Evolutionary conservation across 1,284 basidiomycete species (phyloP).

Genomic region (Meripilus lineatus): DNA sequence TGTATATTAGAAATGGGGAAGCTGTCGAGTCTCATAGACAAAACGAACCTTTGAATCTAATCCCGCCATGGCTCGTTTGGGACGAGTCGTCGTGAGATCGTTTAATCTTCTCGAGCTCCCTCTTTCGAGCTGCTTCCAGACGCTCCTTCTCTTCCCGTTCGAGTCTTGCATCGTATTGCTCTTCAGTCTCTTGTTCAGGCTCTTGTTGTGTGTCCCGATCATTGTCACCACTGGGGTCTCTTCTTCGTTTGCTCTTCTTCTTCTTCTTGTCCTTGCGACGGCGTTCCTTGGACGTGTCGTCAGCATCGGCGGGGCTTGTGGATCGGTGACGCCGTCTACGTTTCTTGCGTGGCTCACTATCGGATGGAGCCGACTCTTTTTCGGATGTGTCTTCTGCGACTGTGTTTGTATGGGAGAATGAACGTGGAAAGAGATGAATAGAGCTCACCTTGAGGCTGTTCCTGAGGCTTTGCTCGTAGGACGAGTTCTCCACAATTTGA

Average conservation of each 20-base stretch:
- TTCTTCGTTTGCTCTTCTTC: slow-evolving; percentile 16
- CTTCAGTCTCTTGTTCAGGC: slow-evolving; percentile 50
- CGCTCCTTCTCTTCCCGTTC: slow-evolving; percentile 69
- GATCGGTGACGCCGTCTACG: slow-evolving; percentile 10
- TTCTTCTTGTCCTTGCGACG: slow-evolving; percentile 25
- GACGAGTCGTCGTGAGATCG: slow-evolving; percentile 33
- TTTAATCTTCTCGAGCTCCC: slow-evolving; percentile 47
- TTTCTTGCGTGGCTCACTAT: slow-evolving; percentile 8
- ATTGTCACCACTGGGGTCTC: slow-evolving; percentile 13
- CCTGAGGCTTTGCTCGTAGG: slow-evolving; percentile 41
- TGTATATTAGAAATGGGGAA: background rate
- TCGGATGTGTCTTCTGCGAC: too few species aligned
- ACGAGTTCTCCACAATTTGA: slow-evolving; percentile 84
- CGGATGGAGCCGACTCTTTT: background rate
- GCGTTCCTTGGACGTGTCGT: slow-evolving; percentile 26
- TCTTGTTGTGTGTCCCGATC: slow-evolving; percentile 11
- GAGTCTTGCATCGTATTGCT: slow-evolving; percentile 66
- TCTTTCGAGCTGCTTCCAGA: slow-evolving; percentile 39
- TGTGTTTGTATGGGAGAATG: too few species aligned
- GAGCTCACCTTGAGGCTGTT: slow-evolving; percentile 1
- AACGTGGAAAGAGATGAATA: background rate
- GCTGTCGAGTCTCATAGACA: background rate
- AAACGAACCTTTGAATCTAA: slow-evolving; percentile 59
- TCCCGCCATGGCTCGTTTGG: slow-evolving; percentile 34
- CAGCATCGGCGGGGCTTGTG: slow-evolving; percentile 10